Conservation (phyloP, 352 stramenopile genomes). For the Globisporangium recalcitrans region DNA sequence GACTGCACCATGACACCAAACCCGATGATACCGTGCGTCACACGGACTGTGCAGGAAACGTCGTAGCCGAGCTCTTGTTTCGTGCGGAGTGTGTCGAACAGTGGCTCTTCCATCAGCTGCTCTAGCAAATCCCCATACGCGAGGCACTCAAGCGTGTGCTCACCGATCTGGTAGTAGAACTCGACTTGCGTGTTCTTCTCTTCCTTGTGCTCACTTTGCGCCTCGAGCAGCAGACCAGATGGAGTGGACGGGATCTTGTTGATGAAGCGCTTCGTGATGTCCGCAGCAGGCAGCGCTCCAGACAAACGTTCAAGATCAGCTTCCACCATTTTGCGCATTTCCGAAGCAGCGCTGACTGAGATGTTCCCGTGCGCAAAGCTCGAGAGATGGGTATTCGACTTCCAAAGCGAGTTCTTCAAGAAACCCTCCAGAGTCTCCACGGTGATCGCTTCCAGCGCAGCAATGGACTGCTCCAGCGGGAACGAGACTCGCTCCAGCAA, state of each 20-base stretch:
- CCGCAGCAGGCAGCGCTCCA: conserved; percentile 18
- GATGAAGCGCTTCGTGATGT: conserved; percentile 50
- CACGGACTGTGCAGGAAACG: conserved; percentile 80
- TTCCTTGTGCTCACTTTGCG: conserved; percentile 59
- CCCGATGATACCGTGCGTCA: conserved; percentile 78
- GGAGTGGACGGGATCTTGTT: conserved; percentile 40
- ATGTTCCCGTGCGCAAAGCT: conserved; percentile 79
- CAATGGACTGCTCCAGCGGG: conserved; percentile 37
- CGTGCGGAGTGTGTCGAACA: conserved; percentile 85
- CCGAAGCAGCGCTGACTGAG: conserved; percentile 20
- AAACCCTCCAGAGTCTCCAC: conserved; percentile 36
- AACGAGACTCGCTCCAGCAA: conserved; percentile 51
- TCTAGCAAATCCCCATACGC: conserved; percentile 82
- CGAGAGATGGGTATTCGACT: conserved; percentile 35
- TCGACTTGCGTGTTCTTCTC: conserved; percentile 85
- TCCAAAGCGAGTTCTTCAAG: conserved; percentile 42
- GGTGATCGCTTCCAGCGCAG: conserved; percentile 37
- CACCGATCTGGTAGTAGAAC: conserved; percentile 85
- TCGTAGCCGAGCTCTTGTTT: conserved; percentile 89
- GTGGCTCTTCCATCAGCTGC: conserved; percentile 85
- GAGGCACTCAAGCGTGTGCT: conserved; percentile 48
- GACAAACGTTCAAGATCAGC: conserved; percentile 32
- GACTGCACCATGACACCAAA: conserved; percentile 83
- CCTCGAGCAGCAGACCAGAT: conserved; percentile 46
- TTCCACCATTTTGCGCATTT: conserved; percentile 44